Evolutionary conservation across 1,284 basidiomycete genomes (phyloP).

Genomic region (Leccinum ambiguum): DNA sequence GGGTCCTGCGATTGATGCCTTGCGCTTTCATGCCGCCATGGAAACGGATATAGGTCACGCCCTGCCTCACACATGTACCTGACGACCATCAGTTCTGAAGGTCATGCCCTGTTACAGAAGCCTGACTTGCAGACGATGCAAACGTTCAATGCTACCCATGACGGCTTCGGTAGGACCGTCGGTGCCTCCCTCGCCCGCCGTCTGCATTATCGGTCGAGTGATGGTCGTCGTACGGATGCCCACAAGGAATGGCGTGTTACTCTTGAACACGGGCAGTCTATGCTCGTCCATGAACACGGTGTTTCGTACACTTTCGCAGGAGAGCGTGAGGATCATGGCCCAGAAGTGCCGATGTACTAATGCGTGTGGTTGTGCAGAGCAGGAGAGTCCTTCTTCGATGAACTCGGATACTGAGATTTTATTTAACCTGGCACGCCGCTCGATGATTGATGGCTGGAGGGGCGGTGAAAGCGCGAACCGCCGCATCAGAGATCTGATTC

Average conservation of each 20-base stretch:
- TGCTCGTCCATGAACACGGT: constrained; percentile 29
- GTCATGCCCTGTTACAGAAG: too few species aligned
- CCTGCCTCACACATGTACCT: too few species aligned
- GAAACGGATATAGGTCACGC: too few species aligned
- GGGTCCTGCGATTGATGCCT: too few species aligned
- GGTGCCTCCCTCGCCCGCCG: not conserved
- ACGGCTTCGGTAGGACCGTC: constrained; percentile 14
- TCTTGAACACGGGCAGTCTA: constrained; percentile 24
- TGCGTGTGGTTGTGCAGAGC: not conserved
- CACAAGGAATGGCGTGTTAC: constrained; percentile 25
- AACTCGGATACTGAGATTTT: constrained; percentile 7
- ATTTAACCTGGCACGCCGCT: not conserved
- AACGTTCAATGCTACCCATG: constrained; percentile 18
- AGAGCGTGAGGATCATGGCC: constrained; percentile 29
- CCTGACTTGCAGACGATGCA: too few species aligned
- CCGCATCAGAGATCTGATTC: not conserved
- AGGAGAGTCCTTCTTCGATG: not conserved
- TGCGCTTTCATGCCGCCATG: too few species aligned
- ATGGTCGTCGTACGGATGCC: constrained; percentile 27
- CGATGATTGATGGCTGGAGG: not conserved
- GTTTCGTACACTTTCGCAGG: constrained; percentile 24
- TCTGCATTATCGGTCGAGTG: constrained; percentile 4
- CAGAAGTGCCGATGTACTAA: not conserved
- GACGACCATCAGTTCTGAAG: too few species aligned
- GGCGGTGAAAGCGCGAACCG: not conserved